Percentiles rank a stretch among this genome's conserved stretches.
phyloP scores from a whole-genome alignment of 371 early-diverging fungal species.

The Mucor mucedo region DNA sequence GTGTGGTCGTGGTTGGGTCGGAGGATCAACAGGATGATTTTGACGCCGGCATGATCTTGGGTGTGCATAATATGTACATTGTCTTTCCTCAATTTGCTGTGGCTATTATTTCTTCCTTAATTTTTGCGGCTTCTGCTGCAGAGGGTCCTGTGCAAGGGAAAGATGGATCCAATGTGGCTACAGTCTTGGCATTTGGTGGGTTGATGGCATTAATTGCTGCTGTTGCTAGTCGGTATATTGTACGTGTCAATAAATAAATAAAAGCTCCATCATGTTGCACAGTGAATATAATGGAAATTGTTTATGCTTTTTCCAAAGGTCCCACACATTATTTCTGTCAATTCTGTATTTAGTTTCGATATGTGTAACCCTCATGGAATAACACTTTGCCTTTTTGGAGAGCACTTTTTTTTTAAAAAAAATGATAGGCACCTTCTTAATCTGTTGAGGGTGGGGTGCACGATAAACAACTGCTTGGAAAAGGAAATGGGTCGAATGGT shows the following conservation, averaged over 20 bases:
- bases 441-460: too few relatives aligned
- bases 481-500: too few relatives aligned
- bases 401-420: too few relatives aligned
- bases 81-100: constrained; percentile 77
- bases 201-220: constrained; percentile 61
- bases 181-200: constrained; percentile 62
- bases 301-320: too few relatives aligned
- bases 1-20: neutral
- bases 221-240: constrained; percentile 37
- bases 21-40: constrained; percentile 31
- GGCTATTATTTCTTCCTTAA: constrained; percentile 53
- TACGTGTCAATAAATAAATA: constrained; percentile 27
- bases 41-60: constrained; percentile 71
- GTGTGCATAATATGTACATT: constrained; percentile 83
- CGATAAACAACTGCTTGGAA: too few relatives aligned
- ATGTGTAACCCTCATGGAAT: too few relatives aligned
- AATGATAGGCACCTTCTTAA: too few relatives aligned
- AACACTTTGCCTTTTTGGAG: too few relatives aligned
- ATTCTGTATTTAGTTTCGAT: too few relatives aligned
- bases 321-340: too few relatives aligned
- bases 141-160: constrained; percentile 3
- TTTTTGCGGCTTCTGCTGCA: constrained; percentile 45
- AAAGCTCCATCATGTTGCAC: neutral
- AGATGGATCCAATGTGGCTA: constrained; percentile 42
- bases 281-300: too few relatives aligned